Base-by-base conservation (phyloP, 768 basidiomycete genomes). In the Rhodocollybia butyracea region DNA sequence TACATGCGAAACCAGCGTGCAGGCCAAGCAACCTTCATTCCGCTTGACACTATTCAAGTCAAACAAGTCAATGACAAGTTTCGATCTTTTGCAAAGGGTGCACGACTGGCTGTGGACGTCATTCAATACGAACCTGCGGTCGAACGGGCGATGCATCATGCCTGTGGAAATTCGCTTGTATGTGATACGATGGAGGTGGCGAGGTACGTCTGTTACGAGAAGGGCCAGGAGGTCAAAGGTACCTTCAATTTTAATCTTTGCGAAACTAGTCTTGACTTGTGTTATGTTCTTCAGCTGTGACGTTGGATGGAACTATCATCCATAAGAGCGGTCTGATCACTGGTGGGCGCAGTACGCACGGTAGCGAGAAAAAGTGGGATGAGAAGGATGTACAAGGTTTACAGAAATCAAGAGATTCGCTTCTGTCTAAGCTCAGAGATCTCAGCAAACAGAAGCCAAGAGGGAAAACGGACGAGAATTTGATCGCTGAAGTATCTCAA, bases 241-340 rank as follows among this genome's bases (percentile, higher is more conserved):
- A 56, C 32, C 81, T 65, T 41, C 45, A 22, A 10, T 26, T 24
- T n/a, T 26, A n/a, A 26, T 6, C 21, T 6, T 26, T 46, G 7
- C 7, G 12, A 8, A 30, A n/a, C n/a, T 46, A 15, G 15, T 5
- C 22, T 22, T 22, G 10, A 17, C 39, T n/a, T 40, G 11, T 36
- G 24, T 43, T 3, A 8, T 11, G 12, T 32, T 19, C 27, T 41
- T 1, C 55, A 95, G 97, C 95, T 57, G 97, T 99, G 21, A 97
- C 97, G 0, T 75, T 99, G 40, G 95, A 98, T 41, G 97, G 97
- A 1, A 98, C 95, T 2, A 76, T 99, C 57, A 98, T 99, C 45
- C 97, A 99, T 70, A 95, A 95, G 75, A 94, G 92, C 61, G 97
- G 97, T 58, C 73, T 96, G 45, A 98, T 99, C 66, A 99, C 97